Conservation (phyloP, 176 grass and related monocot genomes). For the Carex kokanica region DNA sequence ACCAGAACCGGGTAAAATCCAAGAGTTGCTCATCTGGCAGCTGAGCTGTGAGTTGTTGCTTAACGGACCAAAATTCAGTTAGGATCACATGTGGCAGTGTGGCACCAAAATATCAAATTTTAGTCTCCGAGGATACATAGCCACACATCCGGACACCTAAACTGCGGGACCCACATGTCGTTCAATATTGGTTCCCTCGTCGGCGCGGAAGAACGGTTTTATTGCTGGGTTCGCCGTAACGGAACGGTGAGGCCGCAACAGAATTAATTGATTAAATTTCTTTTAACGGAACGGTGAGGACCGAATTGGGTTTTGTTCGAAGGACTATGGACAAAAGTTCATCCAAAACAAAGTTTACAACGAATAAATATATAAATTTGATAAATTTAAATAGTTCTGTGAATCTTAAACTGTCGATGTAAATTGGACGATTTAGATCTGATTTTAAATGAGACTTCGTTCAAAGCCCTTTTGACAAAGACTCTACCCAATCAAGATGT, state of each 20-base stretch:
- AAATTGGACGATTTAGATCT: no score
- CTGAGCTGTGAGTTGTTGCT: neutral
- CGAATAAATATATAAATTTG: no score
- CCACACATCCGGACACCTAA: neutral
- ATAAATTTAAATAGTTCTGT: no score
- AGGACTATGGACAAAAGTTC: no score
- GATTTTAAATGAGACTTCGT: no score
- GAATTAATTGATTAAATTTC: neutral
- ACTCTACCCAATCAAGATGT: no score
- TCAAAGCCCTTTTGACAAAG: no score
- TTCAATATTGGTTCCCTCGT: neutral
- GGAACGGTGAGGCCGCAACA: neutral
- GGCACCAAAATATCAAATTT: neutral
- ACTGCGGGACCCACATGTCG: neutral
- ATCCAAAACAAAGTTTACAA: no score
- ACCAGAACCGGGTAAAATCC: neutral
- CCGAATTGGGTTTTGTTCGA: neutral
- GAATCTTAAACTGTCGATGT: no score
- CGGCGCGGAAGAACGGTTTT: neutral
- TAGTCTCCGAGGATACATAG: neutral
- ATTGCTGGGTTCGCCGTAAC: neutral
- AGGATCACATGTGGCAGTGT: neutral
- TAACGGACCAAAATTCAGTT: constrained; percentile 1
- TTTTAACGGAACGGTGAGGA: neutral
- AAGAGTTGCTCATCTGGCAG: constrained; percentile 11